phyloP scores from a whole-genome alignment of 2,329 filamentous ascomycete species.

The Chaetomiaceae sp. region DNA sequence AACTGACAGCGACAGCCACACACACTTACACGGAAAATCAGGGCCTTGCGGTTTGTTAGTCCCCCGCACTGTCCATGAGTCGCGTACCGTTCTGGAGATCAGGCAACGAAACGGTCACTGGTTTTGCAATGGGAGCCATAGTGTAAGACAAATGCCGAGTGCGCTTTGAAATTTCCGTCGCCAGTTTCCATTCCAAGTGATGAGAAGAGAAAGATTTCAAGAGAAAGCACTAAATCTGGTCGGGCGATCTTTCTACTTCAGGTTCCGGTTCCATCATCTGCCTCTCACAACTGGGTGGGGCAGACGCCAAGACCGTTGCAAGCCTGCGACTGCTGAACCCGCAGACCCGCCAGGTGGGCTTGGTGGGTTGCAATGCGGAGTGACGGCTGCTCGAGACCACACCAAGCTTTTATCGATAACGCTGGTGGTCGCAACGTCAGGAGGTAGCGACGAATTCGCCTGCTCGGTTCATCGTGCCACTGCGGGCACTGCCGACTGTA shows the following conservation, averaged over 20 bases:
- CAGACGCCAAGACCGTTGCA: slow-evolving; percentile 12
- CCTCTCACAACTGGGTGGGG: slow-evolving; percentile 15
- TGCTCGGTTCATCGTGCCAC: too few species aligned
- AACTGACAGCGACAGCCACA: neutral
- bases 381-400: neutral
- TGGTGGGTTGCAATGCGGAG: neutral
- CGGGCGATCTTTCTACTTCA: slow-evolving; percentile 5
- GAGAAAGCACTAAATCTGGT: neutral
- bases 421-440: neutral
- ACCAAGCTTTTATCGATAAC: neutral
- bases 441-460: neutral
- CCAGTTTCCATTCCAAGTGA: neutral
- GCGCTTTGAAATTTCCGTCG: too few species aligned
- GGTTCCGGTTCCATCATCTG: neutral
- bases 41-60: too few species aligned
- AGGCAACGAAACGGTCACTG: slow-evolving; percentile 55
- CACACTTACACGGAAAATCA: slow-evolving; percentile 8
- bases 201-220: neutral
- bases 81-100: slow-evolving; percentile 53
- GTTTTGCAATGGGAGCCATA: slow-evolving; percentile 47
- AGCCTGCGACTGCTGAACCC: neutral
- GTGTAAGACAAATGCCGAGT: neutral
- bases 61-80: neutral
- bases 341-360: neutral
- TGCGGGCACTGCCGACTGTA: too few species aligned